Evolutionary conservation across 306 rosid species (phyloP).

Genomic region (Dryas octopetala): DNA sequence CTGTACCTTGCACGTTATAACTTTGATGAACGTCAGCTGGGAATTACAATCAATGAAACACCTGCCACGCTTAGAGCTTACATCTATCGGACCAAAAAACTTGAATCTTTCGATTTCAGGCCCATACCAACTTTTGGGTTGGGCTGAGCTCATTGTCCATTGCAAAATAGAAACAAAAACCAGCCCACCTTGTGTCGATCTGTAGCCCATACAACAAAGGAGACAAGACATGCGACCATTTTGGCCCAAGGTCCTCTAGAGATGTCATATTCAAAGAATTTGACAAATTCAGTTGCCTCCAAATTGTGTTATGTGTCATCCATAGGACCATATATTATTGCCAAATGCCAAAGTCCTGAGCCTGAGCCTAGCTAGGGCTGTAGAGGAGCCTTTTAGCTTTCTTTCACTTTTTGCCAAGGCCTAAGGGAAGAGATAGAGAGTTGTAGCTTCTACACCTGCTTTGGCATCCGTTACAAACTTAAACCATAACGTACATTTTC

Average conservation of each 20-base stretch:
- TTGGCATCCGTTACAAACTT: slow-evolving; percentile 12
- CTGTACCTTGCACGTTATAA: slow-evolving; percentile 20
- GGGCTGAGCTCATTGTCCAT: too few relatives aligned
- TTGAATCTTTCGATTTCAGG: too few relatives aligned
- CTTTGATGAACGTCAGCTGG: background rate
- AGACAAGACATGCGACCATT: background rate
- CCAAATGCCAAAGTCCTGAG: background rate
- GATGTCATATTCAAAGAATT: background rate
- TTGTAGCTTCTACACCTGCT: background rate
- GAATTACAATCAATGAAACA: background rate
- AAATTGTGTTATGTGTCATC: background rate
- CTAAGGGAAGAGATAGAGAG: background rate
- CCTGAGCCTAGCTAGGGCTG: background rate
- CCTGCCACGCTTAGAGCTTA: background rate
- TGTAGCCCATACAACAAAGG: background rate
- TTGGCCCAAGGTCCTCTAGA: background rate
- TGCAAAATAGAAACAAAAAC: too few relatives aligned
- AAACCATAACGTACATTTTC: too few relatives aligned
- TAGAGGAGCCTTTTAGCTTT: background rate
- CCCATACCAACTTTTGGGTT: too few relatives aligned
- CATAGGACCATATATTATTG: background rate
- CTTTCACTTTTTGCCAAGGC: background rate
- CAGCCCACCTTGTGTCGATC: background rate
- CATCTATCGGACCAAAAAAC: too few relatives aligned
- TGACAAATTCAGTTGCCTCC: background rate